These are phyloP conservation scores for Colletotrichum truncatum DNA, from an alignment of 2,329 filamentous ascomycete genomes.

Conservation along the genomic window DNA sequence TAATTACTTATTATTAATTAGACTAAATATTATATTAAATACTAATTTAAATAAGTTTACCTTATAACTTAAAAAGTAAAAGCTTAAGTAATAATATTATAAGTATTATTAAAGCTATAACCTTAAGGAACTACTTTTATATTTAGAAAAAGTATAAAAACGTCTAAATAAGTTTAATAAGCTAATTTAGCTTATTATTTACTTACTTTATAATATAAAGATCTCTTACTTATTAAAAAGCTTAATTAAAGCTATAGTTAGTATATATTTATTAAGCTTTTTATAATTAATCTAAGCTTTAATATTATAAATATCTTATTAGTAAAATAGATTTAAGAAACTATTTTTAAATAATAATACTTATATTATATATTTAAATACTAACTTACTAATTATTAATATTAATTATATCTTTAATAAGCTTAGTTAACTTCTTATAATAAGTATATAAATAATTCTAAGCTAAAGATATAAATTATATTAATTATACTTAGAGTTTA, in stretches of 20 bases:
- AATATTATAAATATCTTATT: constrained; percentile 31
- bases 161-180: constrained; percentile 29
- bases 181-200: constrained; percentile 19
- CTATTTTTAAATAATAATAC: constrained; percentile 19
- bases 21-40: neutral
- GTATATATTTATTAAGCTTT: no score
- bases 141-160: constrained; percentile 29
- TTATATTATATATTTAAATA: constrained; percentile 3
- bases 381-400: neutral
- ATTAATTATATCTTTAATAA: no score
- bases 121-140: constrained; percentile 30
- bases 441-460: neutral
- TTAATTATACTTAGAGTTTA: neutral
- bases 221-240: constrained; percentile 30
- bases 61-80: constrained; percentile 1
- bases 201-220: constrained; percentile 32
- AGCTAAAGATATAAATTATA: neutral
- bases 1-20: constrained; percentile 8
- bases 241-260: no score
- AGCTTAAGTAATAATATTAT: constrained; percentile 31
- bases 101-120: constrained; percentile 31
- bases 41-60: neutral
- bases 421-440: neutral
- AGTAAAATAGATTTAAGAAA: constrained; percentile 15
- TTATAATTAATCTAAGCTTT: constrained; percentile 25